phyloP scores from a whole-genome alignment of 768 basidiomycete species.

The Rhodotorula taiwanensis region DNA sequence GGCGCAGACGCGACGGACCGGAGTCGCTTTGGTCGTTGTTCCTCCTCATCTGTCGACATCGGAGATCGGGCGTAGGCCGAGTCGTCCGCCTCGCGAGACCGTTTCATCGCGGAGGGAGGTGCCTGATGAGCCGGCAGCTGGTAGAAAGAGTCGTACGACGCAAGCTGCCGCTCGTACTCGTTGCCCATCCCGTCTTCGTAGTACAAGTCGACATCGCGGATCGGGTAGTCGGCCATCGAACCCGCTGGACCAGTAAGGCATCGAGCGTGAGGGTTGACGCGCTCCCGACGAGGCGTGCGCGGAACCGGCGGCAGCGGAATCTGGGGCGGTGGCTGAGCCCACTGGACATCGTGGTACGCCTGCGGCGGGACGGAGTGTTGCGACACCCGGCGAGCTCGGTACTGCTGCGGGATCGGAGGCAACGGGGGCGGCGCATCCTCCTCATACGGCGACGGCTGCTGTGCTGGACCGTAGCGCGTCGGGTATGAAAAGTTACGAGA shows the following conservation, averaged over 20 bases:
- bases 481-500: conserved; percentile 33
- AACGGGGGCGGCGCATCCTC: conserved; percentile 1
- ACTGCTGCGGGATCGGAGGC: not conserved
- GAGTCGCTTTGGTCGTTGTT: conserved; percentile 23
- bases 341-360: too few species aligned
- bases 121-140: conserved; percentile 15
- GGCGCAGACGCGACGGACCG: conserved; percentile 36
- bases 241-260: conserved; percentile 1
- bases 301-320: conserved; percentile 2
- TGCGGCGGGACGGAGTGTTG: not conserved
- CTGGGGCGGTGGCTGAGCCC: too few species aligned
- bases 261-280: not conserved
- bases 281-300: not conserved
- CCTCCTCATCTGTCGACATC: conserved; percentile 36
- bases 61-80: conserved; percentile 3
- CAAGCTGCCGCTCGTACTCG: conserved; percentile 32
- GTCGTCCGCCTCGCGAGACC: conserved; percentile 1
- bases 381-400: not conserved
- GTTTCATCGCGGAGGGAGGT: conserved; percentile 3
- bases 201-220: not conserved
- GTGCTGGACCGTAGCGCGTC: conserved; percentile 14
- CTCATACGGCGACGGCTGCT: not conserved
- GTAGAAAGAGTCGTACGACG: conserved; percentile 24
- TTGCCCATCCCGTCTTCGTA: not conserved
- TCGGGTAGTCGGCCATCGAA: conserved; percentile 1